Evolutionary conservation across 2,329 filamentous ascomycete species (phyloP), one percentile per base, ranked within the genome.

Genomic region (Sporothrix pallida): DNA sequence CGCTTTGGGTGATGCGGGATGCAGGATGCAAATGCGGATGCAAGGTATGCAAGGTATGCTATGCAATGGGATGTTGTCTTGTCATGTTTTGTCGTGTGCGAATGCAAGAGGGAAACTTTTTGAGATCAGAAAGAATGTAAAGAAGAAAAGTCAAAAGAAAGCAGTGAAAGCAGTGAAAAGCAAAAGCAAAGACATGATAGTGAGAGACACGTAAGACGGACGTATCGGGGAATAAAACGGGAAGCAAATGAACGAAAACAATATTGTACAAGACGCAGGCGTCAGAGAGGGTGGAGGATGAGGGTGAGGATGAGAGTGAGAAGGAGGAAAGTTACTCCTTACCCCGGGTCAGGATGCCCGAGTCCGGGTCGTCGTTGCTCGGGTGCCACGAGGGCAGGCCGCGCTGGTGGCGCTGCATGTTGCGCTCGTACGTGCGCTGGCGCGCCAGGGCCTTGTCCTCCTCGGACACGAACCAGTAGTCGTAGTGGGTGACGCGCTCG

Each of bases 391-490:
- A 54, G 5, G 77, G 74, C 58, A 78, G 70, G 44, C 77, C 77
- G 44, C 74, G 75, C 50, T 72, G 71, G 13, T 71, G 72, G 42
- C 77, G 71, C 70, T 78, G 77, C 52, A 70, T 48, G 69, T 78
- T 77, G 71, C 77, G 77, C 13, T 75, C 74, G 50, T 77, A 72
- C 63, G 75, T 76, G 54, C 76, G 71, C 70, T 76, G 74, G 12
- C 73, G 73, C 1, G 77, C 77, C 48, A 75, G 72, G 1, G 70
- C 75, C 76, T 77, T 78, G 73, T 78, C 77, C 50, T 76, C 77
- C 13, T 72, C 71, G 15, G 75, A 75, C 20, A 78, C 77, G 67
- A 78, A 78, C 76, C 76, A 78, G 75, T 78, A 78, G 73, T 77
- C 73, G 73, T 75, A 75, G 72, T 76, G 70, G 54, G 74, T 71